phyloP scores from a whole-genome alignment of 164 flowering plant genomes.

The Macadamia tetraphylla region DNA sequence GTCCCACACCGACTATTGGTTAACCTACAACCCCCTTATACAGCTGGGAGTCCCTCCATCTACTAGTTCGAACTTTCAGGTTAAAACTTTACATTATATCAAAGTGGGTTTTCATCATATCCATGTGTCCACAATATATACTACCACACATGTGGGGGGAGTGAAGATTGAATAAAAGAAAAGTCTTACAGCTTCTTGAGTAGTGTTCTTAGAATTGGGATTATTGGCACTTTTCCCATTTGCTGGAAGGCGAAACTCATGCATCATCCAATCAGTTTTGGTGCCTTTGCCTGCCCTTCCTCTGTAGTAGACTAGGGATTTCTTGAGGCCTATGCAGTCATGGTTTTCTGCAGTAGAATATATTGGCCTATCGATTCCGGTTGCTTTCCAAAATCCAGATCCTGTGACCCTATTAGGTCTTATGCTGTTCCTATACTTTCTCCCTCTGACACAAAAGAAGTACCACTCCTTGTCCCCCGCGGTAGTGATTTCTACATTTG shows the following conservation, averaged over 20 bases:
- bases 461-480: conserved; percentile 66
- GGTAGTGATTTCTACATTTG: conserved; percentile 13
- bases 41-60: too few relatives aligned
- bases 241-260: conserved; percentile 83
- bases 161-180: neutral
- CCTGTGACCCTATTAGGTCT: conserved; percentile 93
- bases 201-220: conserved; percentile 9
- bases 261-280: conserved; percentile 99
- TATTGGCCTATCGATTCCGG: conserved; percentile 80
- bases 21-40: too few relatives aligned
- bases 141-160: too few relatives aligned
- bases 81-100: too few relatives aligned
- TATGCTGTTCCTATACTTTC: conserved; percentile 84
- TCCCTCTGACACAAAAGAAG: conserved; percentile 85
- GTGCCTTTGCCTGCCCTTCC: conserved; percentile 94
- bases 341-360: conserved; percentile 35
- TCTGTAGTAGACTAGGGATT: conserved; percentile 80
- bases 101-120: too few relatives aligned
- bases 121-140: too few relatives aligned
- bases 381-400: conserved; percentile 97
- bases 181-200: conserved; percentile 52
- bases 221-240: conserved; percentile 10
- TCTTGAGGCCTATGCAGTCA: conserved; percentile 76
- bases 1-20: too few relatives aligned
- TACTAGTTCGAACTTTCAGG: too few relatives aligned